phyloP scores from a whole-genome alignment of 2,329 filamentous ascomycete species.

The Paramyrothecium roridum region DNA sequence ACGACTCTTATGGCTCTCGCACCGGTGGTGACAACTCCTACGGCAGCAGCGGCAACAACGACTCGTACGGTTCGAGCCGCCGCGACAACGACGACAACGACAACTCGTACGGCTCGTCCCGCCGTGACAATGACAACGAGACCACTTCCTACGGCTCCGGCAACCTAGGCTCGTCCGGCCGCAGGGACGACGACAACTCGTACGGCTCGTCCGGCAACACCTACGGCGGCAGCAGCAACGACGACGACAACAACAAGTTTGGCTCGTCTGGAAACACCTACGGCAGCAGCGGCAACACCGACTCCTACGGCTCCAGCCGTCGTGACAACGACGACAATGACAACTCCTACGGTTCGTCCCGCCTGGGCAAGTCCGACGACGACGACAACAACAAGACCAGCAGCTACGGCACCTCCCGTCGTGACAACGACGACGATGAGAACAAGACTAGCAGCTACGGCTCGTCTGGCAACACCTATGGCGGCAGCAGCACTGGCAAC shows the following conservation, averaged over 20 bases:
- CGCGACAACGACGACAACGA: conserved; percentile 9
- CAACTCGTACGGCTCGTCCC: conserved; percentile 11
- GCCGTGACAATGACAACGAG: conserved; percentile 1
- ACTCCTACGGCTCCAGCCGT: conserved; percentile 18
- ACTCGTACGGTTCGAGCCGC: conserved; percentile 3
- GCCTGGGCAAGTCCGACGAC: conserved; percentile 3
- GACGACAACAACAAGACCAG: background rate
- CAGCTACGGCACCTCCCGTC: conserved; percentile 6
- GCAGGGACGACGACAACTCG: conserved; percentile 9
- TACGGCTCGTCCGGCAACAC: conserved; percentile 17
- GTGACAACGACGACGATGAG: background rate
- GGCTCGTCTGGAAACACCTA: conserved; percentile 10
- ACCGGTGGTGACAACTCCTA: conserved; percentile 8
- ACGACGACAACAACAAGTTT: conserved; percentile 13
- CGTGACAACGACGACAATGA: conserved; percentile 4
- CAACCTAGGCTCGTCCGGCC: conserved; percentile 13
- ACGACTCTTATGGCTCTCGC: conserved; percentile 6
- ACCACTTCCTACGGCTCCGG: background rate
- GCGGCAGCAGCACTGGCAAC: conserved; percentile 15
- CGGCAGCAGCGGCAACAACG: conserved; percentile 13
- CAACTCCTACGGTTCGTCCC: conserved; percentile 12
- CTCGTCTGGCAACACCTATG: conserved; percentile 10
- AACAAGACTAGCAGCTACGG: conserved; percentile 3
- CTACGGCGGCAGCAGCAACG: conserved; percentile 16
- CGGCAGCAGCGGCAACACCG: conserved; percentile 16